Evolutionary conservation across 805 yeast genomes (phyloP), one percentile per base, ranked within the genome.

Genomic region (Candida multigemmis): DNA sequence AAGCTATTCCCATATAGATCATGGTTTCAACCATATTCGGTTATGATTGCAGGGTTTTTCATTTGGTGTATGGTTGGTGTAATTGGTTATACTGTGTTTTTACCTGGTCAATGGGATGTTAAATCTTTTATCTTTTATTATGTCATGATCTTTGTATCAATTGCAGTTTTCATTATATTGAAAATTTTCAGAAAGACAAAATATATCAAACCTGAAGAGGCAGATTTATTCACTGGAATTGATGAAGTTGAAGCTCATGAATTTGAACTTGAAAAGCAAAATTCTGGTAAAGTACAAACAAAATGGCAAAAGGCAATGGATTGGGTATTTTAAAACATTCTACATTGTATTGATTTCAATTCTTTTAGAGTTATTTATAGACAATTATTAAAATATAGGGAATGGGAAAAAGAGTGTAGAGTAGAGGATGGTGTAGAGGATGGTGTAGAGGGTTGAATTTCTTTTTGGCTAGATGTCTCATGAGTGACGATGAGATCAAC

Each of bases 21-120:
- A 5, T 65, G 65, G 65, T 59, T 44, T 41, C 64, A 58, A 31
- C 65, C 65, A n/a, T 58, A 58, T 40, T 48, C 60, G 12, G 49
- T 53, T 16, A 43, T 38, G 20, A 32, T 55, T 27, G 47, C 60
- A 12, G 44, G 50, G 3, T 42, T 41, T 27, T 48, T 56, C 33
- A 37, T 56, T 25, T 44, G 53, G 49, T 47, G 53, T n/a, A 63
- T 32, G 46, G 58, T 31, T 64, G 82, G 82, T 44, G 71, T 40
- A 51, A 72, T 48, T 53, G 94, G 94, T 4, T 84, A 80, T 54
- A 55, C 68, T 3, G 81, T 76, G 2, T 82, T 84, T 50, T 48
- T 76, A 23, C 75, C 76, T 9, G 83, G 80, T 5, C 45, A 56
- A 29, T 83, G 89, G 86, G 48, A 62, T 12, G 63, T 65, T 12